phyloP scores from a whole-genome alignment of 208 protist genomes.

The Leishmania tarentolae region DNA sequence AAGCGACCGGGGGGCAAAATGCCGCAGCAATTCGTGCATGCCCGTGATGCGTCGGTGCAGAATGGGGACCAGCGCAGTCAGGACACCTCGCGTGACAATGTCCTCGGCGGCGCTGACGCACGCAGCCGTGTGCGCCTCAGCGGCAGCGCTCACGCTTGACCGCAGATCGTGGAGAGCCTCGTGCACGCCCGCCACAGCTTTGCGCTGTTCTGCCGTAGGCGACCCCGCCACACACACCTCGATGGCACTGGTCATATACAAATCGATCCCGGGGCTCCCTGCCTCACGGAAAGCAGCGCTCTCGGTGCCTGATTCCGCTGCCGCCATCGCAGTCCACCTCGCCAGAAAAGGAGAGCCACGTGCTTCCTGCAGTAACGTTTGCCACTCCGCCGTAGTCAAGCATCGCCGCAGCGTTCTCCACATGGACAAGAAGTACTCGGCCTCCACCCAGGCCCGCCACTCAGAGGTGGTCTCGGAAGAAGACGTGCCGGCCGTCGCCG shows the following conservation, averaged over 20 bases:
- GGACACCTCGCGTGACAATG: conserved; percentile 37
- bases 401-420: conserved; percentile 14
- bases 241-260: not conserved
- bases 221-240: not conserved
- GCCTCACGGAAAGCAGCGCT: not conserved
- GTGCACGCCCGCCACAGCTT: not conserved
- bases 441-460: conserved; percentile 25
- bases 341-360: conserved; percentile 13
- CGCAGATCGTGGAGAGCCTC: not conserved
- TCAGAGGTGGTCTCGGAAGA: not conserved
- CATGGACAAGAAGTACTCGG: conserved; percentile 5
- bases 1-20: conserved; percentile 50
- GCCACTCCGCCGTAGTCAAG: conserved; percentile 22
- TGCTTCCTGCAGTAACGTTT: conserved; percentile 6
- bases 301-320: not conserved
- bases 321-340: not conserved
- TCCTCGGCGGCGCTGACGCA: conserved; percentile 27
- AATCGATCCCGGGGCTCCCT: not conserved
- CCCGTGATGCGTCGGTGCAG: conserved; percentile 65
- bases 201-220: not conserved
- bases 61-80: conserved; percentile 49
- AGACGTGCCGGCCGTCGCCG: not conserved
- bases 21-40: conserved; percentile 77
- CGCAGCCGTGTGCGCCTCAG: conserved; percentile 21
- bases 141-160: conserved; percentile 13